phyloP scores from a whole-genome alignment of 495 filamentous ascomycete species.

The Penicillium argentinense region DNA sequence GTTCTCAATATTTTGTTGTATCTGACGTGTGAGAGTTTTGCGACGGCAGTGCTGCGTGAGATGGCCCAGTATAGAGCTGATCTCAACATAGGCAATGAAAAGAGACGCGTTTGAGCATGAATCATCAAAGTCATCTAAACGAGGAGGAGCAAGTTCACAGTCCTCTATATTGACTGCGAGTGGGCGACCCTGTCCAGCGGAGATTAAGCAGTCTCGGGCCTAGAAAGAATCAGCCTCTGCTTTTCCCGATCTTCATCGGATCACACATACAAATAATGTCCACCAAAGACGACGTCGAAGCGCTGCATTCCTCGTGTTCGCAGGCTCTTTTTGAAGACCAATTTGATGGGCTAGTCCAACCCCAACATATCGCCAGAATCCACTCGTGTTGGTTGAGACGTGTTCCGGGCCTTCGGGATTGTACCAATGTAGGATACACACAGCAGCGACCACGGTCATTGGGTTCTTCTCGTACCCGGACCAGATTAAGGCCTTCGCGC shows the following conservation, averaged over 20 bases:
- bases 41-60: slow-evolving; percentile 22
- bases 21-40: slow-evolving; percentile 16
- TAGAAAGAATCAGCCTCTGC: slow-evolving; percentile 2
- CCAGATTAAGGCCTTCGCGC: slow-evolving; percentile 27
- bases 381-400: slow-evolving; percentile 29
- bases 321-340: slow-evolving; percentile 27
- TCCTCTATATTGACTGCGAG: slow-evolving; percentile 23
- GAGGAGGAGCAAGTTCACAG: slow-evolving; percentile 21
- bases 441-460: slow-evolving; percentile 24
- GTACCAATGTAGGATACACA: slow-evolving; percentile 30
- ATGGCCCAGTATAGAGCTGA: slow-evolving; percentile 25
- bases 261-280: slow-evolving; percentile 24
- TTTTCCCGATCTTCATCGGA: not conserved
- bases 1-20: slow-evolving; percentile 19
- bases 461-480: slow-evolving; percentile 29
- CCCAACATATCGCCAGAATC: slow-evolving; percentile 29
- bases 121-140: slow-evolving; percentile 20
- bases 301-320: slow-evolving; percentile 10
- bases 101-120: slow-evolving; percentile 15
- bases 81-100: slow-evolving; percentile 26
- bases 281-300: slow-evolving; percentile 28
- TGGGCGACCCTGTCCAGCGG: slow-evolving; percentile 27
- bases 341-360: slow-evolving; percentile 27
- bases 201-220: slow-evolving; percentile 29
- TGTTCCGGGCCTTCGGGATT: slow-evolving; percentile 26